Base-by-base conservation (phyloP, 78 protist species). In the Bodo saltans region DNA sequence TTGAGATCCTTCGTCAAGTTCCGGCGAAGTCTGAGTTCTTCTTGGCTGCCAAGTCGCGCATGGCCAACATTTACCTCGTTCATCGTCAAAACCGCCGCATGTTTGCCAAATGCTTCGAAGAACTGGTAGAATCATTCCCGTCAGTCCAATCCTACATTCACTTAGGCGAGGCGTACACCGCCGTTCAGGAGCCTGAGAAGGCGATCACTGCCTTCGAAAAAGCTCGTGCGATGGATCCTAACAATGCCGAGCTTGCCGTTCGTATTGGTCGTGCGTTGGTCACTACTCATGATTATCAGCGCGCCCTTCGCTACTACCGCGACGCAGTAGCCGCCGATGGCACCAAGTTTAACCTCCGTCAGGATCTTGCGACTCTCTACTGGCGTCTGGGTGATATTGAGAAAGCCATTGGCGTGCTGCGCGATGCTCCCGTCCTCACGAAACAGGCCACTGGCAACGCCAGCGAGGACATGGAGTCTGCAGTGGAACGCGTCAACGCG, bases 111-210 rank as follows among this genome's bases (percentile, higher is more conserved):
- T 87, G 89, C 88, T 88, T 68, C 88, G 83, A 88, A 85, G 89
- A 79, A 37, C 74, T 92, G 8, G 85, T 28, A 26, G 82, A 40
- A 30, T 37, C 0, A n/a, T 26, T 0, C 26, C 86, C 85, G 12
- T 42, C 84, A 21, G 33, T 35, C n/a, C 79, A 70, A 8, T 11
- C 89, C 30, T 67, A 40, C 79, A 1, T 84, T 42, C 26, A 76
- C 80, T 87, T 89, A 25, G 95, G 87, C 41, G 95, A 92, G 30
- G 95, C 95, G 4, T 85, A 79, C 88, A 76, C 86, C 86, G 0
- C 38, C 60, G 71, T 91, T 4, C 81, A 67, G 35, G 93, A 90
- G 72, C 89, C 89, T 21, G 87, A 87, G n/a, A 32, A 42, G 68
- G 92, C 95, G 70, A 83, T 89, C 72, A 17, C 17, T 32, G 79